Evolutionary conservation across 352 stramenopile species (phyloP), one percentile per base, ranked within the genome.

Genomic region (Phytophthora rubi): DNA sequence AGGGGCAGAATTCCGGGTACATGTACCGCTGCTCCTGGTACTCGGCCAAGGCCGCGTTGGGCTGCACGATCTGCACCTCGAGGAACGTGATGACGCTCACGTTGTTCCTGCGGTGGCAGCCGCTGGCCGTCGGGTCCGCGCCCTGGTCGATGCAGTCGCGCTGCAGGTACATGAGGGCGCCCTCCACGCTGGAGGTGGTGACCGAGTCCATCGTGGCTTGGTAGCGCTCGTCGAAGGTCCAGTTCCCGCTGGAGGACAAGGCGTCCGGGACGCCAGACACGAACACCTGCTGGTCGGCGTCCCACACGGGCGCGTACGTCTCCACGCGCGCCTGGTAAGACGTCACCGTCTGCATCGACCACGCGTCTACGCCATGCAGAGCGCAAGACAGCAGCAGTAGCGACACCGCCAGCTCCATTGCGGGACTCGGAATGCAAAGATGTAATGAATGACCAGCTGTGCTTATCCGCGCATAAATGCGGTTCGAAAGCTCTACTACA

Each of bases 1-100:
- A 92, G 1, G 85, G 82, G 56, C 85, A 91, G 53, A 89, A 91
- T 62, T 92, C 85, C 0, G 81, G 85, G 64, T 90, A 91, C 52
- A 84, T 78, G 52, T 81, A 90, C 37, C 73, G 75, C 57, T 85
- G 71, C 23, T 53, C 53, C 51, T 89, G 77, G 56, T 90, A 91
- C 62, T 90, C 83, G 45, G 83, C 85, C 21, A 93, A 65, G n/a
- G 85, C 78, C 2, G 73, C 65, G 53, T 78, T 81, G 10, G 85
- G 77, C 65, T 93, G 83, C 39, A 72, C 82, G 51, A 93, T 81
- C 54, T 84, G 61, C 51, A 93, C 62, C 58, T 91, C 81, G 9
- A 90, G 69, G 70, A 93, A 90, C 49, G 71, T 85, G 61, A 93
- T 83, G 55, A 83, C 62, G 56, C 76, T 83, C 48, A 87, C 83